Percentiles rank a stretch among this genome's conserved stretches.
Evolutionary conservation across 2,329 filamentous ascomycete species (phyloP).

Genomic region (Nemania sp.): DNA sequence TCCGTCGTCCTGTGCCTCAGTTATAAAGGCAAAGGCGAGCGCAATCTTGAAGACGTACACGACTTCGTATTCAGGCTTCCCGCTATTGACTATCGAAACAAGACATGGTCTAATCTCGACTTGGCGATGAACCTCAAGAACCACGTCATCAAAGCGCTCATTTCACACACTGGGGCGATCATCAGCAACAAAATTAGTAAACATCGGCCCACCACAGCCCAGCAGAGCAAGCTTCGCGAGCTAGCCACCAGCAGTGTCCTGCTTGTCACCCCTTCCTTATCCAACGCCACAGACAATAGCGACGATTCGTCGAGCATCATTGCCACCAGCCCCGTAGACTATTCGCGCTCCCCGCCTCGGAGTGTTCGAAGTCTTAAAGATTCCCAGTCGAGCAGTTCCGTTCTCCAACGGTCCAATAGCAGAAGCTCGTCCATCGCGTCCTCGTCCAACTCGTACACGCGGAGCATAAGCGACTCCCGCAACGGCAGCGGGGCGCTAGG

Average conservation of each 20-base stretch:
- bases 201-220: conserved; percentile 78
- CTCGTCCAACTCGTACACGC: conserved; percentile 42
- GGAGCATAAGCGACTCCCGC: conserved; percentile 30
- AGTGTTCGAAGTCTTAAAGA: conserved; percentile 56
- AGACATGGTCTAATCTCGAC: conserved; percentile 98
- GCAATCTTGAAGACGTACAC: conserved; percentile 95
- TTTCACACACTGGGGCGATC: conserved; percentile 93
- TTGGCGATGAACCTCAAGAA: conserved; percentile 91
- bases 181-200: conserved; percentile 96
- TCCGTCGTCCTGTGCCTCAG: conserved; percentile 93
- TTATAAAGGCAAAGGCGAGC: conserved; percentile 94
- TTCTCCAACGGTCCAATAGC: conserved; percentile 49
- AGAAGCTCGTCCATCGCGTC: conserved; percentile 57
- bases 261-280: conserved; percentile 49
- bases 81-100: conserved; percentile 94
- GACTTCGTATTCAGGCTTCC: conserved; percentile 97
- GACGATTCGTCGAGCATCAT: conserved; percentile 61
- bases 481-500: conserved; percentile 33
- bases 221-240: conserved; percentile 79
- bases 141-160: conserved; percentile 88
- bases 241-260: conserved; percentile 78
- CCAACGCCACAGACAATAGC: conserved; percentile 53
- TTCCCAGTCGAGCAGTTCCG: conserved; percentile 52
- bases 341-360: conserved; percentile 60
- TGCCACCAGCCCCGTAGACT: conserved; percentile 58